Percentiles rank a stretch among this genome's conserved stretches.
Conservation (phyloP, 805 yeast genomes). For the Starmerella powellii region DNA sequence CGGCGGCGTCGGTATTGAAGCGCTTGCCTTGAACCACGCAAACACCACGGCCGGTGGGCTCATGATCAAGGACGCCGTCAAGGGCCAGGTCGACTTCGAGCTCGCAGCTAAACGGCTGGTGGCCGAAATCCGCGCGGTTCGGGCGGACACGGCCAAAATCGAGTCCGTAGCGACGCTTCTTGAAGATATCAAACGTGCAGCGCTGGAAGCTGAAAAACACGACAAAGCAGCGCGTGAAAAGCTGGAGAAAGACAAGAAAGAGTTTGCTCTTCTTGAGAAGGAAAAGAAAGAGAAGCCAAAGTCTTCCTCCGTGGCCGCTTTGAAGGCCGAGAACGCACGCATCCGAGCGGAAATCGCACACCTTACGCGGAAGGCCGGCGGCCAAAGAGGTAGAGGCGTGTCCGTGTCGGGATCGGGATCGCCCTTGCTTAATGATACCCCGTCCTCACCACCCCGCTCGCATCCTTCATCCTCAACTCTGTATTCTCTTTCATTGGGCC, state of each 20-base stretch:
- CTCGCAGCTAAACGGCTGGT: conserved; percentile 28
- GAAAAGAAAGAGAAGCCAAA: conserved; percentile 25
- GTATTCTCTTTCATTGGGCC: too few species aligned
- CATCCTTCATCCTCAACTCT: too few species aligned
- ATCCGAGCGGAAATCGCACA: conserved; percentile 18
- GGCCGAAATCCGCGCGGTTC: conserved; percentile 27
- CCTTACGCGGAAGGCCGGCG: not conserved
- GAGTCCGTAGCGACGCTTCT: conserved; percentile 25
- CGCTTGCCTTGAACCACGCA: conserved; percentile 29
- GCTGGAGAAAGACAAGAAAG: conserved; percentile 25
- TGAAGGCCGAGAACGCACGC: conserved; percentile 24
- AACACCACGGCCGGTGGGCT: conserved; percentile 29
- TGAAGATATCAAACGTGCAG: conserved; percentile 23
- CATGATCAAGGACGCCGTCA: conserved; percentile 26
- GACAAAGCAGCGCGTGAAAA: conserved; percentile 20
- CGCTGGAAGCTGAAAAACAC: conserved; percentile 14
- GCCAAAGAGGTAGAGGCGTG: conserved; percentile 1
- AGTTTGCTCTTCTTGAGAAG: conserved; percentile 22
- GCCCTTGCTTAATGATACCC: not conserved
- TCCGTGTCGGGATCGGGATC: not conserved
- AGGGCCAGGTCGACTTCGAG: conserved; percentile 26
- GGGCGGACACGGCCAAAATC: conserved; percentile 29
- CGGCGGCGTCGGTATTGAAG: conserved; percentile 29
- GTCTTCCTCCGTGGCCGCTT: conserved; percentile 19
- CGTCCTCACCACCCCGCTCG: not conserved